Evolutionary conservation across 176 grass and related monocot genomes (phyloP), one percentile per base, ranked within the genome.

Genomic region (Cocos nucifera): DNA sequence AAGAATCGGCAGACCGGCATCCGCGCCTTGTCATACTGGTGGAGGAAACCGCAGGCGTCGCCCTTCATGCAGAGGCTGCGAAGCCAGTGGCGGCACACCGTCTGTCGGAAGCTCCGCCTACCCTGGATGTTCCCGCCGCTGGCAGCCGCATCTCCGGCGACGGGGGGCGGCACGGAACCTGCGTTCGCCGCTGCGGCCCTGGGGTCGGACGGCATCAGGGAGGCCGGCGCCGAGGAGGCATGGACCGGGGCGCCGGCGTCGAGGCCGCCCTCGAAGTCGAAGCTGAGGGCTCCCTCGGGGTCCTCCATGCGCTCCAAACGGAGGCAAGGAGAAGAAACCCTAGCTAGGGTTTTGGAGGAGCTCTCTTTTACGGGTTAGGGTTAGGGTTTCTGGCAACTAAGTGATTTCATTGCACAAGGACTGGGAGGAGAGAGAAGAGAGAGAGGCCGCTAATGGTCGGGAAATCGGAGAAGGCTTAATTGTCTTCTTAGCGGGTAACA

Each of bases 1-100:
- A 92, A 98, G 75, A 92, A 98, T 21, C 93, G 87, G 82, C 93
- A 98, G 7, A 98, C 93, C 20, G 93, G 93, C 93, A 98, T 98
- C 53, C 93, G 80, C 15, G 88, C 84, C 93, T 98, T 98, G 81
- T 98, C 93, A 67, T 92, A 98, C 78, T 98, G 93, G 77, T 98
- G 93, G 16, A 98, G 82, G 72, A 98, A 98, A 10, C 93, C 93
- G 56, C 93, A 98, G 3, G 88, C 78, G 2, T 92, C 93, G 15
- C 93, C 87, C 77, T 92, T 98, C 93, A 92, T 98, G 73, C 93
- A 98, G 21, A 98, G 83, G 39, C 93, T 84, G 1, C 93, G 85
- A 14, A 98, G 93, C 93, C 93, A 97, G 81, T 97, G 93, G 28
- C 93, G 83, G 69, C 93, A 97, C 16, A 91, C 87, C 29, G 93